phyloP scores from a whole-genome alignment of 371 early-diverging fungal species.

The Funneliformis caledonium region DNA sequence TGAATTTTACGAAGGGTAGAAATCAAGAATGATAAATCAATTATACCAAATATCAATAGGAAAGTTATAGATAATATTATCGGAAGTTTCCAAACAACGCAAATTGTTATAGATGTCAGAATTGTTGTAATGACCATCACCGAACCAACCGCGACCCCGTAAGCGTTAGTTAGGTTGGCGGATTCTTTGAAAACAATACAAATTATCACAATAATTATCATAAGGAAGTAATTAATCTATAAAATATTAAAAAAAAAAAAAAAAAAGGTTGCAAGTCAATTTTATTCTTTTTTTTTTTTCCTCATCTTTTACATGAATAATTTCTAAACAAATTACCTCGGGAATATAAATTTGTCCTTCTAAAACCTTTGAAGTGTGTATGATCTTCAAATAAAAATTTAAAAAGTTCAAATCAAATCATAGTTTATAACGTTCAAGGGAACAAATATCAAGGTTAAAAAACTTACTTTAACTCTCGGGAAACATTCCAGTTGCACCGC shows the following conservation, averaged over 20 bases:
- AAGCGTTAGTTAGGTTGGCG: conserved; percentile 46
- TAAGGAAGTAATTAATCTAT: conserved; percentile 52
- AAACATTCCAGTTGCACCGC: conserved; percentile 60
- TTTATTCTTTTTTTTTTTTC: too few species aligned
- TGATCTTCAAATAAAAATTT: background rate
- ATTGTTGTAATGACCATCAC: conserved; percentile 48
- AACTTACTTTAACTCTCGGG: conserved; percentile 52
- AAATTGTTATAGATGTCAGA: conserved; percentile 43
- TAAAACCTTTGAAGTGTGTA: conserved; percentile 51
- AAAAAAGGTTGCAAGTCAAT: background rate
- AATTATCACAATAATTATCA: conserved; percentile 52
- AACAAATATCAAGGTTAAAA: background rate
- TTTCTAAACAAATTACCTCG: conserved; percentile 10
- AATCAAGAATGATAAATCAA: conserved; percentile 48
- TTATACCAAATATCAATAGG: conserved; percentile 44
- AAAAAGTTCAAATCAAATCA: background rate
- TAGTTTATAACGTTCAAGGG: background rate
- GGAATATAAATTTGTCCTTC: conserved; percentile 63
- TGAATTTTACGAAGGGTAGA: conserved; percentile 46
- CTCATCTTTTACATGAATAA: background rate
- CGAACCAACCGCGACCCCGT: conserved; percentile 45
- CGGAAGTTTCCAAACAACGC: conserved; percentile 48
- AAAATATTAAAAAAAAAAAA: background rate
- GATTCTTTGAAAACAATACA: conserved; percentile 52
- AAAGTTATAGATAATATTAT: conserved; percentile 43